Percentiles rank a stretch among this genome's conserved stretches.
phyloP scores from a whole-genome alignment of 495 filamentous ascomycete genomes.

The Talaromyces liani region DNA sequence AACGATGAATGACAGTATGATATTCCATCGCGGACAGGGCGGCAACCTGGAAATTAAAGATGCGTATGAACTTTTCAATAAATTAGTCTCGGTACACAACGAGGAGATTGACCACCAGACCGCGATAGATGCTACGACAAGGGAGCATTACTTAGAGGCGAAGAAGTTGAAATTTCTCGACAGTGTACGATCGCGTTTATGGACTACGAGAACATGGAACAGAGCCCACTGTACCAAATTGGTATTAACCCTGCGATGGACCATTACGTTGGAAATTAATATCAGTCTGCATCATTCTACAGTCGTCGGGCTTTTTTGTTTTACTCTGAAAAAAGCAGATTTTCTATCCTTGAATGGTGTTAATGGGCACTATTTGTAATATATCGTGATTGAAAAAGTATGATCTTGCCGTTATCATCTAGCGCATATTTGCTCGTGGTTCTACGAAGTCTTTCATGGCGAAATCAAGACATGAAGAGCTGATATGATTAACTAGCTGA shows the following conservation, averaged over 20 bases:
- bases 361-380: too few relatives aligned
- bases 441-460: background rate
- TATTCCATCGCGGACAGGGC: background rate
- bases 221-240: background rate
- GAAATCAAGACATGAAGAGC: background rate
- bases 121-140: background rate
- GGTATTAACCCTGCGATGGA: background rate
- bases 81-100: background rate
- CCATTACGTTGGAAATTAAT: background rate
- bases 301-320: background rate
- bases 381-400: background rate
- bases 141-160: background rate
- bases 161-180: slow-evolving; percentile 6
- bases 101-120: background rate
- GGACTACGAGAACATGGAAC: slow-evolving; percentile 3
- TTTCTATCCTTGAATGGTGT: too few relatives aligned
- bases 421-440: background rate
- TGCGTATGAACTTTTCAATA: background rate
- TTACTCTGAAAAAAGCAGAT: too few relatives aligned
- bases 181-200: slow-evolving; percentile 1
- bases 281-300: background rate
- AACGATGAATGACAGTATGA: background rate
- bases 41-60: background rate
- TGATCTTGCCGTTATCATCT: background rate
- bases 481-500: background rate